Base-by-base conservation (phyloP, 352 stramenopile species). In the Globisporangium perplexum region DNA sequence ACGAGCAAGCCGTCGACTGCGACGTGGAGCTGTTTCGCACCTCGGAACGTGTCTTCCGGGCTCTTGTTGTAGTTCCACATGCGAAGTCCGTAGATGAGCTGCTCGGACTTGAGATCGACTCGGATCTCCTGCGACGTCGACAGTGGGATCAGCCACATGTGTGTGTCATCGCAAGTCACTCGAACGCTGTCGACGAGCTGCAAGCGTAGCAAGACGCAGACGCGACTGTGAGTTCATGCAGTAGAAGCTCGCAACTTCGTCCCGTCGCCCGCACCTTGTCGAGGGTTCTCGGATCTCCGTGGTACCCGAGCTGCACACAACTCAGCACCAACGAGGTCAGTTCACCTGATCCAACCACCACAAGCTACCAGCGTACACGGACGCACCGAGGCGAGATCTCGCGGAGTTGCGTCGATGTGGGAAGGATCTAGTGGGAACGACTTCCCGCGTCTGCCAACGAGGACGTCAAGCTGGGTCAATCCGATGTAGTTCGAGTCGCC, bases 121-220 rank as follows among this genome's bases (percentile, higher is more conserved):
- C 62, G 68, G 18, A 93, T 60, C 51, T 86, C 65, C 7, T 72
- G 62, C 2, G 55, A 48, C 20, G 45, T 1, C 47, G 72, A 66
- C 8, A 89, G 74, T 1, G 90, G 90, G 24, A 95, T 70, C 1
- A 97, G 72, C 90, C 90, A 97, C 74, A 92, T 88, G 63, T 97
- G 88, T 10, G 82, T 76, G 57, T 97, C 90, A 30, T 97, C 86
- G 46, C 71, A 94, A 4, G 87, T 96, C 24, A 66, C 71, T 8
- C 80, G 73, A 8, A 88, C 62, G 1, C 86, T 85, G 57, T 97
- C 88, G 10, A 97, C 60, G 12, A 97, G 59, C 79, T 92, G 35
- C 7, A 3, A 39, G 6, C 10, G 15, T 20, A 12, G 39, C 17
- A 22, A 6, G 1, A 23, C n/a, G 20, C 1, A 8, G 18, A 11